phyloP scores from a whole-genome alignment of 768 basidiomycete species.

The Termitomyces sp. region DNA sequence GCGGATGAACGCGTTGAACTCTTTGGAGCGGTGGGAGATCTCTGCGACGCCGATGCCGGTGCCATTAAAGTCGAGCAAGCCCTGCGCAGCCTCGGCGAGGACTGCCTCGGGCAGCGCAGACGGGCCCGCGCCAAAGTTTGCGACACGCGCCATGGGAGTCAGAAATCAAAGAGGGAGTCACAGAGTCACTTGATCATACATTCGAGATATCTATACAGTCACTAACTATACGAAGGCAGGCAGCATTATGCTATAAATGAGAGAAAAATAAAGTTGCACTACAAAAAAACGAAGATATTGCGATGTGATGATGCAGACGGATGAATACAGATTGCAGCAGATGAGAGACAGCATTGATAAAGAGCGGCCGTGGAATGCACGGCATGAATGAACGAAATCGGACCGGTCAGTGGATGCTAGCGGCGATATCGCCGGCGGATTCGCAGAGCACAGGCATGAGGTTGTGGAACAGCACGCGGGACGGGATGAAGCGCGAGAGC shows the following conservation, averaged over 20 bases:
- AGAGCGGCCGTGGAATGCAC: not conserved
- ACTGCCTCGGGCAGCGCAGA: conserved; percentile 87
- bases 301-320: not conserved
- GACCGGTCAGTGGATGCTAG: conserved; percentile 7
- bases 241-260: conserved; percentile 6
- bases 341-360: not conserved
- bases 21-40: conserved; percentile 90
- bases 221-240: conserved; percentile 3
- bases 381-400: not conserved
- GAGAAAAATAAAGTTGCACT: conserved; percentile 5
- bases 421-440: conserved; percentile 20
- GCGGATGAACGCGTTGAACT: conserved; percentile 70
- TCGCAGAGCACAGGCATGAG: conserved; percentile 58
- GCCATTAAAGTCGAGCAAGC: conserved; percentile 83
- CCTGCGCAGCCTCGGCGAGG: conserved; percentile 74
- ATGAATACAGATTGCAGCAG: not conserved
- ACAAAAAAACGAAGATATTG: too few species aligned
- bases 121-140: conserved; percentile 95
- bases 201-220: not conserved
- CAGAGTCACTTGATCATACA: not conserved
- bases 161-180: not conserved
- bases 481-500: conserved; percentile 37
- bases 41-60: conserved; percentile 97
- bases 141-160: conserved; percentile 34
- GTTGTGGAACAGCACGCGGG: conserved; percentile 46